Evolutionary conservation across 179 eudicot genomes (phyloP), one percentile per base, ranked within the genome.

Genomic region (Sideroxylon spinosum): DNA sequence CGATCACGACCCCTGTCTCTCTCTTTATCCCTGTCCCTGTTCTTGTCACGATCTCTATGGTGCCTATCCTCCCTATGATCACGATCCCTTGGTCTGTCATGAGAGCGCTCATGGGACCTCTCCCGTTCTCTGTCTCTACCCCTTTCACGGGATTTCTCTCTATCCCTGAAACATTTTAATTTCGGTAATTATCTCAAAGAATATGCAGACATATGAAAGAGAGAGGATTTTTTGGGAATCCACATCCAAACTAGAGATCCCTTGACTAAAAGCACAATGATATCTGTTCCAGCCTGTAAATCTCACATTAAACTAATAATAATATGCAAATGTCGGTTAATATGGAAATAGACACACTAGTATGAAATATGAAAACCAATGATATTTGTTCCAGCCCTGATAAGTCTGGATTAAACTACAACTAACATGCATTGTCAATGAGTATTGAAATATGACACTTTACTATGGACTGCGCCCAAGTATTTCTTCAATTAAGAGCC

Each of bases 71-170:
- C 94, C 71, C 88, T 87, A 66, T 88, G 90, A 29, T 96, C 97
- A 60, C 97, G 97, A 28, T 94, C 99, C 83, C 91, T 92, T 69
- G 91, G 85, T 79, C 86, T 85, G 70, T 93, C 99, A 83, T 88
- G 93, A 75, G 99, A 96, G 11, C 89, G 85, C 85, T 96, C 98
- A 37, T 88, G 93, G 70, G 96, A 88, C 80, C 79, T 96, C 83
- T 89, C 97, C 7, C 84, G 83, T 29, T 88, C 91, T 73, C 77
- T 82, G 19, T 93, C 97, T 77, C 91, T 88, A 23, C 81, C 90
- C 83, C 90, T 88, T 83, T 96, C 99, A 78, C 92, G 92, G 28
- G 99, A 92, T 77, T 91, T 94, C 78, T 96, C 99, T 85, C 94
- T 87, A 55, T 89, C 92, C 79, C 91, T 91, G 89, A 52, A 74